phyloP scores from a whole-genome alignment of 352 stramenopile genomes.

The Globisporangium radiosum region DNA sequence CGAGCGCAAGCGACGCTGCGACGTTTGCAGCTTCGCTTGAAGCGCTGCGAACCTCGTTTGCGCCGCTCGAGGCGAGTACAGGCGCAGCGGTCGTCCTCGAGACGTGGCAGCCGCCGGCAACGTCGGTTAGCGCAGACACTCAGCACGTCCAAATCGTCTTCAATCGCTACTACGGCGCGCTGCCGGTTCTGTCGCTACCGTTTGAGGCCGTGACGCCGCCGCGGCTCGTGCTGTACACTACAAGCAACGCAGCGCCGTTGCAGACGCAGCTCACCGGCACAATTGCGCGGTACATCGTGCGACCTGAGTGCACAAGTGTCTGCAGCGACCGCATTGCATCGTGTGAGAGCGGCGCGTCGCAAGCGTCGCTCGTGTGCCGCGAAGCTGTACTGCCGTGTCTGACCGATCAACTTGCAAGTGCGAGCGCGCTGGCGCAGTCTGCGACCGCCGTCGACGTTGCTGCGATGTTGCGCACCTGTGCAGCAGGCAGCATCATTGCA shows the following conservation, averaged over 20 bases:
- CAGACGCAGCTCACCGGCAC: not conserved
- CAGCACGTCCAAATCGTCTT: conserved; percentile 7
- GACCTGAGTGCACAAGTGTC: not conserved
- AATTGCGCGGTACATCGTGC: not conserved
- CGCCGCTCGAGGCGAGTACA: not conserved
- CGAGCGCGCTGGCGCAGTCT: too few relatives aligned
- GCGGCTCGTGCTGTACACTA: conserved; percentile 2
- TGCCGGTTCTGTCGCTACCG: not conserved
- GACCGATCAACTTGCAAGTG: conserved; percentile 1
- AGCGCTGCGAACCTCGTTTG: conserved; percentile 1
- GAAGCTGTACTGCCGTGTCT: conserved; percentile 11
- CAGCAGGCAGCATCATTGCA: not conserved
- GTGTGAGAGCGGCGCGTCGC: conserved; percentile 4
- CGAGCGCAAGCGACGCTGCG: too few relatives aligned
- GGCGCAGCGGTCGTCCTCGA: not conserved
- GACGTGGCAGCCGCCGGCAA: not conserved
- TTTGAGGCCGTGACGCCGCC: not conserved
- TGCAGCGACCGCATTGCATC: conserved; percentile 1
- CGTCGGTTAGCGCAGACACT: not conserved
- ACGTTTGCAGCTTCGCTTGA: not conserved
- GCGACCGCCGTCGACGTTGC: not conserved
- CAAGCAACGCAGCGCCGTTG: not conserved
- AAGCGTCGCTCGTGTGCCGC: conserved; percentile 10
- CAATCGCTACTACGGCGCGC: conserved; percentile 2
- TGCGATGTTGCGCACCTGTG: conserved; percentile 1